These are phyloP conservation scores for Allium cepa DNA, from an alignment of 106 monocot species.

Conservation along the genomic window DNA sequence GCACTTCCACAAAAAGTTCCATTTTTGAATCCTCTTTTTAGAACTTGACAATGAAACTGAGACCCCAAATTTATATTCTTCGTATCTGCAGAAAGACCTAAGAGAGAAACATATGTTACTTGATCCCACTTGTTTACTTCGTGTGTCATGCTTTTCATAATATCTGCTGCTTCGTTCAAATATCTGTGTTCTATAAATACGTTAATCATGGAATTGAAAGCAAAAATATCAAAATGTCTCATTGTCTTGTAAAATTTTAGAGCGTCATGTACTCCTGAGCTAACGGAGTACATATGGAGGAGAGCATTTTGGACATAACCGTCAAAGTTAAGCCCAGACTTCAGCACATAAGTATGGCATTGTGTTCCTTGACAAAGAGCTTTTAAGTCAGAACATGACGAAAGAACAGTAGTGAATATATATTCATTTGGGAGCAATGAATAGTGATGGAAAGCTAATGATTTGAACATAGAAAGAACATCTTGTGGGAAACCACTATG, in stretches of 20 bases:
- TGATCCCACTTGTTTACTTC: slow-evolving; percentile 49
- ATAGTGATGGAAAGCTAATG: slow-evolving; percentile 5
- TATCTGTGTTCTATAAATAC: slow-evolving; percentile 35
- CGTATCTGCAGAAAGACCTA: slow-evolving; percentile 40
- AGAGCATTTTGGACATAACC: slow-evolving; percentile 40
- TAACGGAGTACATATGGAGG: slow-evolving; percentile 40
- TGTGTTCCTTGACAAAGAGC: slow-evolving; percentile 33
- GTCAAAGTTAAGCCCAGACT: slow-evolving; percentile 32
- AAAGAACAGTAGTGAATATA: slow-evolving; percentile 35
- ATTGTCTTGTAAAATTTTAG: slow-evolving; percentile 16
- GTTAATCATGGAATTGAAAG: slow-evolving; percentile 59
- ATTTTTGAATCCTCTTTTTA: slow-evolving; percentile 27
- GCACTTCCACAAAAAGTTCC: slow-evolving; percentile 42
- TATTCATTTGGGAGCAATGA: slow-evolving; percentile 37
- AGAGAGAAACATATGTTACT: slow-evolving; percentile 42
- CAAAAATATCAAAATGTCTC: slow-evolving; percentile 21
- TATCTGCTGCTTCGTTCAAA: slow-evolving; percentile 14
- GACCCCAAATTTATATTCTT: slow-evolving; percentile 32
- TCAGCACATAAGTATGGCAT: slow-evolving; percentile 51
- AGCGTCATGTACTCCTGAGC: slow-evolving; percentile 30
- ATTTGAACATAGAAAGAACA: slow-evolving; percentile 26
- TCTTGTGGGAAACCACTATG: slow-evolving; percentile 24
- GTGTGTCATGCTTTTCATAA: slow-evolving; percentile 26
- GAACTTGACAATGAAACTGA: slow-evolving; percentile 44
- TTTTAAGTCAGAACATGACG: slow-evolving; percentile 31